phyloP scores from a whole-genome alignment of 2,329 filamentous ascomycete species.

The Daldinia eschscholtzii region DNA sequence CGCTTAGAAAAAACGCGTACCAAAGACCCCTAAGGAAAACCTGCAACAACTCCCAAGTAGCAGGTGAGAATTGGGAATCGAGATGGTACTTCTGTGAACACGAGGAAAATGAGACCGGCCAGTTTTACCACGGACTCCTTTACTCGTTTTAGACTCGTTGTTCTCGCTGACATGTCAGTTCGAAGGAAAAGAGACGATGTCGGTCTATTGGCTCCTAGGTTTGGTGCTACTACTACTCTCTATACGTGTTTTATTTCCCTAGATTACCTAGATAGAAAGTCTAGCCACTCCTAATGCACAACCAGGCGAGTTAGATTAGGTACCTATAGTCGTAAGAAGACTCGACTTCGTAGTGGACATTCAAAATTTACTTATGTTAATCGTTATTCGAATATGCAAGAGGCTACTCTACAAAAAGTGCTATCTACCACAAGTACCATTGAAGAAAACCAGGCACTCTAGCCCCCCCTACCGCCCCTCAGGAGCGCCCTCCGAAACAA shows the following conservation, averaged over 20 bases:
- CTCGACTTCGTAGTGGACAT: neutral
- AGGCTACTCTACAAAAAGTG: neutral
- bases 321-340: neutral
- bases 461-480: neutral
- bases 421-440: neutral
- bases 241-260: neutral
- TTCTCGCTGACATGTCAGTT: neutral
- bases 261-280: neutral
- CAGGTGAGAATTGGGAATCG: neutral
- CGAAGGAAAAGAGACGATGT: neutral
- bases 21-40: neutral
- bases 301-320: neutral
- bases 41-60: neutral
- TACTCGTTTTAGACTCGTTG: neutral
- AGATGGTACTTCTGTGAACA: neutral
- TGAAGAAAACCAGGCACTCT: neutral
- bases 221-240: neutral
- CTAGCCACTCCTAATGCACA: neutral
- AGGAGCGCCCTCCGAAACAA: neutral
- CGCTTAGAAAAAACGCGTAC: slow-evolving; percentile 4
- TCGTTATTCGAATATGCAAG: neutral
- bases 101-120: neutral
- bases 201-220: neutral
- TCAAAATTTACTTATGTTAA: neutral
- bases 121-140: neutral